Evolutionary conservation across 192 early-diverging fungal species (phyloP), one percentile per base, ranked within the genome.

Genomic region (Coemansia asiatica): DNA sequence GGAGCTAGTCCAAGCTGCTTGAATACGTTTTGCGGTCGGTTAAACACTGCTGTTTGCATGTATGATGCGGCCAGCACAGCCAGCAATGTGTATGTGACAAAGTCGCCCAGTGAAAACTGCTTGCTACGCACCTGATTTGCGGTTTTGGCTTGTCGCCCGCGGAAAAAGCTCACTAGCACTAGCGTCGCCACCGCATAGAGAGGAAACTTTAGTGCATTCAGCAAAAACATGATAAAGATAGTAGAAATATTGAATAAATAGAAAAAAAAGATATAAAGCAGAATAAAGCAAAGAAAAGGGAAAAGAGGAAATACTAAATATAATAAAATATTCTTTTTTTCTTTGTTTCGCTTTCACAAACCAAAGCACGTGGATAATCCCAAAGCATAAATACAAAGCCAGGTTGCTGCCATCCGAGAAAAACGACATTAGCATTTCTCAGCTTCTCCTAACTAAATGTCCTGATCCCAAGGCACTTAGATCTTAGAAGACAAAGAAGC

Each of bases 131-230:
- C 69, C 27, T 62, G 5, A 44, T 56, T 66, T 38, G 19, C 51
- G 62, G 71, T 72, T 46, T 68, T 70, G 1, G 62, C 49, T 18
- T 62, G 28, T 4, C 72, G 77, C 12, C 68, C 69, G 22, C 66
- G 69, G 16, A 68, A 25, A 25, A 74, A 74, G 16, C 54, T 71
- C 35, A 80, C 46, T 60, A 80, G 23, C 15, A 80, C 56, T 18
- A 80, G 56, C 21, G 77, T 72, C 3, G 70, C 65, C 12, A 74
- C 44, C 61, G 74, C 27, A 66, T 80, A 80, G 23, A 80, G 51
- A 57, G 74, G 51, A 31, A 68, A 74, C 35, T 74, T 63, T 22
- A 80, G 47, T 25, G 74, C 51, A n/a, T 64, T 71, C 12, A 64
- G 54, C 18, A 71, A 66, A 50, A 74, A 61, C 76, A 79, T 79